These are phyloP conservation scores for Graphium sp. DNA, from an alignment of 2,329 filamentous ascomycete genomes.

Conservation along the genomic window DNA sequence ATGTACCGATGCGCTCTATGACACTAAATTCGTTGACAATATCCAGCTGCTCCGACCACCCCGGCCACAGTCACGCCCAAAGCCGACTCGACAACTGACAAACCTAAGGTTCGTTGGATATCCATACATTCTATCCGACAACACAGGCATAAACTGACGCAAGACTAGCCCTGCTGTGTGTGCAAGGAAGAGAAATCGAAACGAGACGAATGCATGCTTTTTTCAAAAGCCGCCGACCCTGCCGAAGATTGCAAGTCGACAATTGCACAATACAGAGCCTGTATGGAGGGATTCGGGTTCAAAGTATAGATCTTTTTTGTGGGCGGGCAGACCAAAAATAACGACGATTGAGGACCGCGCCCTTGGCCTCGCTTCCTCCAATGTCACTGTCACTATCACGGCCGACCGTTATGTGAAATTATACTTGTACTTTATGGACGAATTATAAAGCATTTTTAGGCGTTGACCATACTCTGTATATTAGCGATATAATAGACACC, in stretches of 20 bases:
- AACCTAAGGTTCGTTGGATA: too few species aligned
- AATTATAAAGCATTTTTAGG: slow-evolving; percentile 3
- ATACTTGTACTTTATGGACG: background rate
- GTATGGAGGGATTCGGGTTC: slow-evolving; percentile 91
- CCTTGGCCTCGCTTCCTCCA: background rate
- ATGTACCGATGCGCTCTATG: too few species aligned
- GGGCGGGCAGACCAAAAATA: too few species aligned
- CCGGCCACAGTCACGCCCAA: too few species aligned
- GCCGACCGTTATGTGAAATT: too few species aligned
- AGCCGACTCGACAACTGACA: too few species aligned
- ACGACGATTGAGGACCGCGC: background rate
- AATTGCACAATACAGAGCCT: slow-evolving; percentile 73
- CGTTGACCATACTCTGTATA: slow-evolving; percentile 3
- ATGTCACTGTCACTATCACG: too few species aligned
- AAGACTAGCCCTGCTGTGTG: slow-evolving; percentile 95
- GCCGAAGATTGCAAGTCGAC: slow-evolving; percentile 67
- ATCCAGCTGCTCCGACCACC: too few species aligned
- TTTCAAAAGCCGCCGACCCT: slow-evolving; percentile 71
- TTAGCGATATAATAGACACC: slow-evolving; percentile 3
- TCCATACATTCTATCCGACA: too few species aligned
- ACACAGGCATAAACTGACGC: slow-evolving; percentile 1
- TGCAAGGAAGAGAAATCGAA: slow-evolving; percentile 88
- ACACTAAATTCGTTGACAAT: too few species aligned
- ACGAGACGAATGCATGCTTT: slow-evolving; percentile 98
- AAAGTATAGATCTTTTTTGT: slow-evolving; percentile 46